Base-by-base conservation (phyloP, 208 protist genomes). In the Wallacemonas collosoma region DNA sequence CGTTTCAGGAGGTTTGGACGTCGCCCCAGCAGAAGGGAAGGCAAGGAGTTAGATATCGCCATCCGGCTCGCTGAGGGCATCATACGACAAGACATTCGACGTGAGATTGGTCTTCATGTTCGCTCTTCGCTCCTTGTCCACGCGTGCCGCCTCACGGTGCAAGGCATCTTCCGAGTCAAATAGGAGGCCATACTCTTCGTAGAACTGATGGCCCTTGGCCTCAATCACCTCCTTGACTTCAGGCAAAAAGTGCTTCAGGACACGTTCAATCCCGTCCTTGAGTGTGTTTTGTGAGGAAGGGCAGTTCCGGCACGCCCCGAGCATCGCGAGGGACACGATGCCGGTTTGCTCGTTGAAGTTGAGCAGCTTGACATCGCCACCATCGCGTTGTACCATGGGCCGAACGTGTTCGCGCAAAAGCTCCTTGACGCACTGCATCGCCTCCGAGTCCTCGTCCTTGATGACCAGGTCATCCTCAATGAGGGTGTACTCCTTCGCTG, bases 371-470 rank as follows among this genome's bases (percentile, higher is more conserved):
- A 98, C 89, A 62, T 98, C 95, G 39, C 95, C 95, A 43, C 95
- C 93, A 76, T 98, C 95, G 39, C 91, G 87, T 83, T 97, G 95
- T 50, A 98, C 85, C 91, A 97, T 97, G 35, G 95, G 93, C 40
- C 93, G 88, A 14, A 98, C 84, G 69, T 96, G 88, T 68, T 92
- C 91, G 8, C 88, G 83, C 53, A 98, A 68, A n/a, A 98, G 86
- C 73, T 98, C 93, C 83, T 98, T 98, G 62, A 98, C 95, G 75
- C 91, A 95, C 87, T 96, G 91, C 60, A 98, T 43, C 54, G 94
- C 88, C 83, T 97, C 93, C 2, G 83, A 82, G 75, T 98, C 95
- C 26, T 71, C 75, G 55, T 91, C 85, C 40, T 66, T 66, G 26
- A 88, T 5, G 6, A 77, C 75, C 2, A 97, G 81, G 55, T 98